Base-by-base conservation (phyloP, 2,329 filamentous ascomycete species). In the Phialophora expanda region DNA sequence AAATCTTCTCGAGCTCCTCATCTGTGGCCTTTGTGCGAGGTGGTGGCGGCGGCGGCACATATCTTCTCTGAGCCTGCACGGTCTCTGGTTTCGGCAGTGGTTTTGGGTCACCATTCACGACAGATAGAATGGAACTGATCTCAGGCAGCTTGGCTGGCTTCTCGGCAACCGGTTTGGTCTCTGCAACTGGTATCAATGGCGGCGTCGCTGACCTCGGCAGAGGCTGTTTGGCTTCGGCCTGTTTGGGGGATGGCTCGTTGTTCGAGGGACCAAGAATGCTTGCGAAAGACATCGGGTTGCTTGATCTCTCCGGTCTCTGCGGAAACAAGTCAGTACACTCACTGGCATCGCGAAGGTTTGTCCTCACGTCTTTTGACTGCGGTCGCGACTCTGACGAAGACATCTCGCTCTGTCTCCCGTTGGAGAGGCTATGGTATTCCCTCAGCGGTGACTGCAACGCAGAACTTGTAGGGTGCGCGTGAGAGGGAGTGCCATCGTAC, bases 211-310 rank as follows among this genome's bases (percentile, higher is more conserved):
- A 57, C 65, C 44, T 62, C 24, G 46, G 44, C 32, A 46, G 46
- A 55, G 70, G 12, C 61, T 61, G 66, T 67, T 65, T 74, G 69
- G 66, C 38, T 59, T 70, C 68, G 2, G 54, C 22, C 38, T 70
- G 58, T 53, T 69, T 66, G 64, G 73, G 61, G 68, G 75, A 67
- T 63, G 76, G 72, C 26, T 72, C 71, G 56, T 72, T 69, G 64
- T 69, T 71, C 14, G 69, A 69, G 44, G 71, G 70, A 26, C 69
- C 69, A 51, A 98, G 88, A 66, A 98, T 96, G 76, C 93, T 97
- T 71, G 92, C 95, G 75, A 98, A 95, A 4, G 93, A 95, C 93
- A 97, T 97, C 61, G 93, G 90, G 76, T 96, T 91, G 65, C 90
- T 89, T 48, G 89, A 84, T 76, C 93, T 88, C 71, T 87, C 88